These are phyloP conservation scores for Perilla frutescens DNA, from an alignment of 257 asterid genomes.

Conservation along the genomic window DNA sequence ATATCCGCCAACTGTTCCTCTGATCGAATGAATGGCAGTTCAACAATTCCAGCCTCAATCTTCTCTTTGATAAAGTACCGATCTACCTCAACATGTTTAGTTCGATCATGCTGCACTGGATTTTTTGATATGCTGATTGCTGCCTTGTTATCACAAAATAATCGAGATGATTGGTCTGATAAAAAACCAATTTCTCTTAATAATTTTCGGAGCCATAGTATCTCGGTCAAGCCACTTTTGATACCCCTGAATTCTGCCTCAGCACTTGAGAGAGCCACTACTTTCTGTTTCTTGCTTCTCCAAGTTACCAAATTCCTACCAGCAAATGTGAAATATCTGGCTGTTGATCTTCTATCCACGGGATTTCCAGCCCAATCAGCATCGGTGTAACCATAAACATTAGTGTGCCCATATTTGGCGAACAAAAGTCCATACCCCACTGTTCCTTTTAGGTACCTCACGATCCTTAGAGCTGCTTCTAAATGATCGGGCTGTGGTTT, in stretches of 20 bases:
- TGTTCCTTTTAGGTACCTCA: too few relatives aligned
- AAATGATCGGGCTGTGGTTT: too few relatives aligned
- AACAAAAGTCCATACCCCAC: too few relatives aligned
- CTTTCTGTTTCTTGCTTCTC: not conserved
- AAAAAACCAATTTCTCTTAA: not conserved
- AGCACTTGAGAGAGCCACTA: not conserved
- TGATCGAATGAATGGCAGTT: too few relatives aligned
- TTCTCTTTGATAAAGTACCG: not conserved
- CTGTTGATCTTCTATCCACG: too few relatives aligned
- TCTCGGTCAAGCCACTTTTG: not conserved
- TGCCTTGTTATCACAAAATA: not conserved
- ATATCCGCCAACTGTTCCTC: too few relatives aligned
- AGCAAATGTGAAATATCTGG: not conserved
- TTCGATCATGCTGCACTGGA: not conserved
- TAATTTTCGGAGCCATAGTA: too few relatives aligned
- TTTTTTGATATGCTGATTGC: not conserved
- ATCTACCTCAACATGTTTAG: not conserved
- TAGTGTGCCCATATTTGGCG: too few relatives aligned
- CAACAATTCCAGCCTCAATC: not conserved
- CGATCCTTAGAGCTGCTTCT: too few relatives aligned
- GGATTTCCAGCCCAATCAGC: too few relatives aligned
- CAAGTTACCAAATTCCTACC: not conserved
- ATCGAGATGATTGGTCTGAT: not conserved
- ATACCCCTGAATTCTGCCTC: not conserved
- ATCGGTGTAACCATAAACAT: too few relatives aligned